Base-by-base conservation (phyloP, 2,329 filamentous ascomycete genomes). In the Fusarium marasasianum region DNA sequence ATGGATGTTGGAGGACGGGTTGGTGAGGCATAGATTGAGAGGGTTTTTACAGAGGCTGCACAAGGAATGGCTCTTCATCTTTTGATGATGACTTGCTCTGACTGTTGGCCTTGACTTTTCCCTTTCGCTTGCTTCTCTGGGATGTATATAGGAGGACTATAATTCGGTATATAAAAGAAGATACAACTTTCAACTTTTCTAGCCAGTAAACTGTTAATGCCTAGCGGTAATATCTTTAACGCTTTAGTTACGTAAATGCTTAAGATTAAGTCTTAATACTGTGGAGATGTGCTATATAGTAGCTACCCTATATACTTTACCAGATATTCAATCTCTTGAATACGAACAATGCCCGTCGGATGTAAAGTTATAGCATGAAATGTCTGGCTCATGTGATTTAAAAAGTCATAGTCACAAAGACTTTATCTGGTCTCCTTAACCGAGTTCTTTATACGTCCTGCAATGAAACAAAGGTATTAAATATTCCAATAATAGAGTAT, bases 401-500 rank as follows among this genome's bases (percentile, higher is more conserved):
- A 10, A n/a, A 41, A 14, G 7, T 6, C 4, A 14, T 14, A 14
- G 14, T 6, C n/a, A 6, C 14, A 43, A 14, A 41, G 8, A 14
- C 20, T 2, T 8, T n/a, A 22, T 41, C 40, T n/a, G 13, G 8
- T 22, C 38, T 22, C 14, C 35, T 37, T 37, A 5, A 4, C 9
- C 6, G 17, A 38, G 5, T 18, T 38, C 37, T 38, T 38, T 38
- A 33, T 14, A 33, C 31, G 12, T 14, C 31, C 31, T 33, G 12
- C 31, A 33, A 33, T 13, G 12, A 33, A 33, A 13, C 1, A 33
- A 33, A 6, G 1, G 31, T 12, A 33, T 33, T 1, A 15, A 24
- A 3, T n/a, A 4, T 10, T 15, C 15, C 0, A 24, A 24, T 0
- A 17, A 2, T 24, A 7, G 1, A 44, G 3, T 31, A 8, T 48